Percentiles rank a stretch among this genome's conserved stretches.
Conservation (phyloP, 2,329 filamentous ascomycete genomes). For the Phoma sp. region DNA sequence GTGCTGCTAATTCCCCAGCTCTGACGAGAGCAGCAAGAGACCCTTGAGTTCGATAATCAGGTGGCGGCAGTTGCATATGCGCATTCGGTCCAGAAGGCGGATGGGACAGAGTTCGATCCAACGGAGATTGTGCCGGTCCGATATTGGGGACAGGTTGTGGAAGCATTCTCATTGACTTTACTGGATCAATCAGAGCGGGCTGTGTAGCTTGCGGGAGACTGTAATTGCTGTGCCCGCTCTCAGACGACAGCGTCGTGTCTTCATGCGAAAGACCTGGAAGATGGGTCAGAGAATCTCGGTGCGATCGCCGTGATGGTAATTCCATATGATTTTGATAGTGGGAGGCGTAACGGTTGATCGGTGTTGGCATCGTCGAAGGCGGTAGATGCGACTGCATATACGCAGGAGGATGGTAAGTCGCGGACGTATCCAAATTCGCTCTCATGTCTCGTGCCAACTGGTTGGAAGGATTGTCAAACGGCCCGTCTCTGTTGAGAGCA, state of each 20-base stretch:
- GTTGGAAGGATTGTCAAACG: constrained; percentile 32
- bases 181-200: constrained; percentile 36
- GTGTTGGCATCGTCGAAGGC: constrained; percentile 9
- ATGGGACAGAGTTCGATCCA: constrained; percentile 37
- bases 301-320: constrained; percentile 40
- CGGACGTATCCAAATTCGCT: constrained; percentile 27
- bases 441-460: constrained; percentile 30
- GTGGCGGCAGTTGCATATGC: constrained; percentile 28
- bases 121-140: constrained; percentile 36
- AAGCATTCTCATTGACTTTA: constrained; percentile 46
- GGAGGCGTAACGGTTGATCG: constrained; percentile 5
- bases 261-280: constrained; percentile 49
- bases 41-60: constrained; percentile 43
- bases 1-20: constrained; percentile 47
- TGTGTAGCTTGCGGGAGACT: constrained; percentile 21
- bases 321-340: constrained; percentile 38
- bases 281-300: constrained; percentile 34
- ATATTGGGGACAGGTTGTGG: constrained; percentile 48
- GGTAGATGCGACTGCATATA: constrained; percentile 24
- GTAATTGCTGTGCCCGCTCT: constrained; percentile 40
- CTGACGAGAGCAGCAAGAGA: constrained; percentile 48
- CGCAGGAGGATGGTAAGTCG: constrained; percentile 26
- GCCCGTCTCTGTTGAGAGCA: constrained; percentile 33
- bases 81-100: constrained; percentile 13
- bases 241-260: constrained; percentile 51